Percentiles rank a stretch among this genome's conserved stretches.
Conservation (phyloP, 805 yeast genomes). For the Blastobotrys parvus region DNA sequence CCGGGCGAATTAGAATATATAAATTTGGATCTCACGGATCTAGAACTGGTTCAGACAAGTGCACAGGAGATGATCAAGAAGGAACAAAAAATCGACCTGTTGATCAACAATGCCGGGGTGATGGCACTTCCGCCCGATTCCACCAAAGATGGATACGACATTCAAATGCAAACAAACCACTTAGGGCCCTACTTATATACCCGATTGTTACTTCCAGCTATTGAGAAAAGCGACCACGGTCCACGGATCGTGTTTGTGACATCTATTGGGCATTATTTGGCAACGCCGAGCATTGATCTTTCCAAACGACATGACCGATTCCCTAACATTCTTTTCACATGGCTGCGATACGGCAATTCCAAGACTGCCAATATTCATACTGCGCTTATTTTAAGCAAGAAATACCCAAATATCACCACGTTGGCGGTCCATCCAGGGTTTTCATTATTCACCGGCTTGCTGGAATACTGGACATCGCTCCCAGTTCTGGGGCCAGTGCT, state of each 20-base stretch:
- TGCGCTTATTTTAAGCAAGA: slow-evolving; percentile 51
- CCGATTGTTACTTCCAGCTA: slow-evolving; percentile 44
- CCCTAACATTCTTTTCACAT: slow-evolving; percentile 65
- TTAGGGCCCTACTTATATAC: slow-evolving; percentile 67
- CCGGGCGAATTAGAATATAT: slow-evolving; percentile 12
- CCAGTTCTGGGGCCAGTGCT: slow-evolving; percentile 72
- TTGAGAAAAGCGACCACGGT: slow-evolving; percentile 31
- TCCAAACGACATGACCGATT: slow-evolving; percentile 41
- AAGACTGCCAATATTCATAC: slow-evolving; percentile 74
- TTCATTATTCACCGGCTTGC: slow-evolving; percentile 72
- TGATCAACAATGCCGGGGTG: slow-evolving; percentile 73
- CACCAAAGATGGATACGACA: slow-evolving; percentile 65
- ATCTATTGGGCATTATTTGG: slow-evolving; percentile 56
- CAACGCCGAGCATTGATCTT: slow-evolving; percentile 40
- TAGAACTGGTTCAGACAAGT: slow-evolving; percentile 3
- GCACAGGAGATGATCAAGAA: slow-evolving; percentile 1
- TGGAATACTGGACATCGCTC: slow-evolving; percentile 66
- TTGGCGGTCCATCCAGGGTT: slow-evolving; percentile 76
- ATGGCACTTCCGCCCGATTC: slow-evolving; percentile 61
- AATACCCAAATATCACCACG: slow-evolving; percentile 57
- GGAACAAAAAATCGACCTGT: slow-evolving; percentile 39
- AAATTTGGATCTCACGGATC: slow-evolving; percentile 9
- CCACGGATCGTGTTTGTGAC: slow-evolving; percentile 58
- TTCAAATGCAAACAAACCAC: slow-evolving; percentile 73
- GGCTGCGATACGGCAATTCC: slow-evolving; percentile 71